Evolutionary conservation across 805 yeast species (phyloP), one percentile per base, ranked within the genome.

Genomic region (Candida khao-thaluensis): DNA sequence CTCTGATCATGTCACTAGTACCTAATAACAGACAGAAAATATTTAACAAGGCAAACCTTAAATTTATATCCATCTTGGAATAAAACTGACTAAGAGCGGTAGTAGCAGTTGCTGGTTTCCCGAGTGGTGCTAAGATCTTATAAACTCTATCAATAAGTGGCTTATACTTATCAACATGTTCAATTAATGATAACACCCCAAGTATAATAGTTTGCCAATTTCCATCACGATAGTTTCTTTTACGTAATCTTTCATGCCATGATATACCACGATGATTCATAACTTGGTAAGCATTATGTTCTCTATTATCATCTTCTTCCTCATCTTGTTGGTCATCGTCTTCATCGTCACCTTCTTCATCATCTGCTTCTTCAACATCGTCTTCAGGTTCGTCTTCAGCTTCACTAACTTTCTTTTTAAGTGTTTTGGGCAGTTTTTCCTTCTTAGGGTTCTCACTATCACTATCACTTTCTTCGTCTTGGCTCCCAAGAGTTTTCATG

Each of bases 211-310:
- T 72, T 50, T 87, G 82, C 96, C 97, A 91, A 39, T 79, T 79
- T 3, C 96, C 95, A 51, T 87, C 89, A 50, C 74, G 79, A 58
- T 85, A 93, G 46, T 76, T 76, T 39, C 96, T 77, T 40, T 77
- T 81, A 10, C 81, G 74, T 14, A 91, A 68, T 28, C 95, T 69
- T 21, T 85, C 95, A 42, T 80, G 77, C 96, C 98, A 93, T 9
- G 80, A 61, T 0, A 66, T 62, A 30, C 80, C 80, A 39, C 82
- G 68, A 57, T 78, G 75, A 41, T 80, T 77, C 49, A 85, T 62
- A 3, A 66, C 61, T 1, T 60, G 50, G 44, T 70, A 68, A 0
- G 79, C 81, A 45, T 73, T 72, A 47, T 64, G 74, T 24, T 48
- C 56, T 15, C 47, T 46, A 7, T 50, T 41, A 5, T 48, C 54